phyloP scores from a whole-genome alignment of 768 basidiomycete genomes.

The Cystobasidium ongulense region DNA sequence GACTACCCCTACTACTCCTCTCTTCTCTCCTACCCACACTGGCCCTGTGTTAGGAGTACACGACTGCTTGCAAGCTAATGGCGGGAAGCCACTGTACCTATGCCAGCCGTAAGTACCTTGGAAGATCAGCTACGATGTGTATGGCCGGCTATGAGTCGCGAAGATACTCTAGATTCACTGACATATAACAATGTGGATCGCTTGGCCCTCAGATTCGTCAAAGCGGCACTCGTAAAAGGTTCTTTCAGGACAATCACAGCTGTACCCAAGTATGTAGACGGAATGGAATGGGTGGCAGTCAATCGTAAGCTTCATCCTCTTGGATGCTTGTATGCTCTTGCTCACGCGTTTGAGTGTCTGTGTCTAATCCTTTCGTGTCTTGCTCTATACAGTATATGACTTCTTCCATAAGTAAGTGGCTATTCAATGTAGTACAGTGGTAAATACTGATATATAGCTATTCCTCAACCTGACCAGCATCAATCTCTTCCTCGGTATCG shows the following conservation, averaged over 20 bases:
- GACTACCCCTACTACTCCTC: constrained; percentile 30
- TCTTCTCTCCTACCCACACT: neutral
- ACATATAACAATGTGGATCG: no score
- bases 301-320: constrained; percentile 46
- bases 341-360: no score
- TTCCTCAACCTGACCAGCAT: constrained; percentile 45
- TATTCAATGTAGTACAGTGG: neutral
- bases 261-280: constrained; percentile 68
- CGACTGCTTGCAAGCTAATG: constrained; percentile 23
- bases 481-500: constrained; percentile 90
- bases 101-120: constrained; percentile 33
- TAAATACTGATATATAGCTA: neutral
- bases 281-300: constrained; percentile 52
- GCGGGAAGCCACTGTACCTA: constrained; percentile 34
- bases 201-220: constrained; percentile 55
- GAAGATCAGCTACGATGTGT: no score
- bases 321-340: no score
- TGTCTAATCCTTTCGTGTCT: neutral
- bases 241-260: constrained; percentile 98
- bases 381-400: constrained; percentile 64
- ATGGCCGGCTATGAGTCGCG: no score
- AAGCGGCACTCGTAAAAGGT: constrained; percentile 89
- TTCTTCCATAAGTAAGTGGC: constrained; percentile 69
- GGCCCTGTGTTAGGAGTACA: constrained; percentile 9
- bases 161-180: no score